Percentiles rank a stretch among this genome's conserved stretches.
Evolutionary conservation across 148 eudicot species (phyloP).

Genomic region (Chenopodium suecicum): DNA sequence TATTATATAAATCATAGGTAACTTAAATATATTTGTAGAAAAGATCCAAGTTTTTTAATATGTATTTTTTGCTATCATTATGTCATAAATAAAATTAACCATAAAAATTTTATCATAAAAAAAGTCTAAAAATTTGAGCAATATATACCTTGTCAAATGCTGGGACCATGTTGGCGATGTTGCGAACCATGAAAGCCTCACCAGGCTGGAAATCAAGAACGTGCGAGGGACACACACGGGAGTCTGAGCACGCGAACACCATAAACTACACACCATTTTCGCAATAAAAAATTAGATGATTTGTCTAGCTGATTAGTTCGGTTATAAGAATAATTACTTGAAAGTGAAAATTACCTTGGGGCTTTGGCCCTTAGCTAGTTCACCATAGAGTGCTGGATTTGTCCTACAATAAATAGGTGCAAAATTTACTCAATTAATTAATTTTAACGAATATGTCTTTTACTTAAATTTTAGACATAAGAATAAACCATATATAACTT

Average conservation of each 20-base stretch:
- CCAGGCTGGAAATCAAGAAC: slow-evolving; percentile 82
- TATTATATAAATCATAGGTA: no score
- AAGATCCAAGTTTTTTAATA: no score
- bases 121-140: background rate
- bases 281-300: background rate
- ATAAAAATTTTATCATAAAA: background rate
- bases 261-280: slow-evolving; percentile 56
- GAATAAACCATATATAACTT: slow-evolving; percentile 2
- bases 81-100: no score
- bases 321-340: no score
- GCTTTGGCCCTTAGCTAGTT: slow-evolving; percentile 82
- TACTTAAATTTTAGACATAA: background rate
- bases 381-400: slow-evolving; percentile 66
- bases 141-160: slow-evolving; percentile 62
- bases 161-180: slow-evolving; percentile 91
- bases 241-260: slow-evolving; percentile 97
- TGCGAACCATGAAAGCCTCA: slow-evolving; percentile 87
- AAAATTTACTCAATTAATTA: background rate
- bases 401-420: slow-evolving; percentile 41
- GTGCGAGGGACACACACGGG: slow-evolving; percentile 92
- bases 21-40: no score
- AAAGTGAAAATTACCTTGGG: slow-evolving; percentile 58
- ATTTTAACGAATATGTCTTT: background rate
- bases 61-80: no score
- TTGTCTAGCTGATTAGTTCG: no score